A percentile compares a stretch with the other conserved stretches of the same genome.
Evolutionary conservation across 2,329 filamentous ascomycete species (phyloP).

Genomic region (Diaporthe destruens): DNA sequence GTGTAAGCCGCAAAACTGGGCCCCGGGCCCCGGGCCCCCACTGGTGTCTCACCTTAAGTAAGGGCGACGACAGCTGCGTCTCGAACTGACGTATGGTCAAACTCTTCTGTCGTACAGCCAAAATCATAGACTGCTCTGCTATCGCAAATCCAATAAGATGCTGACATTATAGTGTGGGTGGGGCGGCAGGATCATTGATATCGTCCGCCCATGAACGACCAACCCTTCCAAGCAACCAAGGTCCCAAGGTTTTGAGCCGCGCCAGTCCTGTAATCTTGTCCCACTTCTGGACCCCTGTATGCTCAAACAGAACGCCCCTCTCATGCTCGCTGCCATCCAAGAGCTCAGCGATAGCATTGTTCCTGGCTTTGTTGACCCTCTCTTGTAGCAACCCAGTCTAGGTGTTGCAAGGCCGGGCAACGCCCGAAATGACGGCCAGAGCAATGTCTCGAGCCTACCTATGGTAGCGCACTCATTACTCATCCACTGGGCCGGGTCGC

Average conservation of each 20-base stretch:
- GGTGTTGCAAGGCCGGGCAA: background rate
- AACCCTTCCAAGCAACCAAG: background rate
- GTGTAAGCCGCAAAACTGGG: no score
- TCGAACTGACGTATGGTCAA: background rate
- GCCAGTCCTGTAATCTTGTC: constrained; percentile 15
- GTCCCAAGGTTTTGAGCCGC: background rate
- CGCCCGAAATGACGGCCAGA: background rate
- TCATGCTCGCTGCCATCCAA: background rate
- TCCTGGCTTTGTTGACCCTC: background rate
- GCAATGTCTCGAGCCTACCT: background rate
- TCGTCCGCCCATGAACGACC: background rate
- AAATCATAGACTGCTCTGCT: background rate
- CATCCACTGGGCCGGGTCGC: background rate
- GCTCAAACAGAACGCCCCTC: background rate
- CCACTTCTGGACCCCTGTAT: background rate
- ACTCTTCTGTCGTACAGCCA: background rate
- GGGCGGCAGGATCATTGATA: background rate
- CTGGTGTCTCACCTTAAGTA: constrained; percentile 1
- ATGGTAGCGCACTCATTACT: no score
- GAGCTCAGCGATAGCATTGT: background rate
- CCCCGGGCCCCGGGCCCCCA: background rate
- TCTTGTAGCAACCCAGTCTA: background rate
- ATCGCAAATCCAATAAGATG: background rate
- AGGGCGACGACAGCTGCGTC: background rate
- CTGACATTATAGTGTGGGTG: background rate